Conservation (phyloP, 2,329 filamentous ascomycete genomes). For the Scortechinia acanthostroma region DNA sequence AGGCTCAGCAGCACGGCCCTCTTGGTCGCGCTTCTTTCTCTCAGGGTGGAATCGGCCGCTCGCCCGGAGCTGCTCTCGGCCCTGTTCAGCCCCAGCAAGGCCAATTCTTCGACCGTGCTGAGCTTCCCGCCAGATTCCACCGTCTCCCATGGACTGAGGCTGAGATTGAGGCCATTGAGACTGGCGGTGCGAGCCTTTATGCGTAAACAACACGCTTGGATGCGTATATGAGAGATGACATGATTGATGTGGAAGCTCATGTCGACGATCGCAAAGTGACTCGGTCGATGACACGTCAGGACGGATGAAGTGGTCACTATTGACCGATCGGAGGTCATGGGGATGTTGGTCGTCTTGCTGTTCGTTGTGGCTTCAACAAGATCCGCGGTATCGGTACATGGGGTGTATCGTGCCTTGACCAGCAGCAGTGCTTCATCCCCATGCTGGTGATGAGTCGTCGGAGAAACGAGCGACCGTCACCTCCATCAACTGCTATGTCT, state of each 20-base stretch:
- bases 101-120: conserved; percentile 75
- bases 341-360: too few relatives aligned
- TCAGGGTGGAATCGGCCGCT: conserved; percentile 43
- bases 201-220: conserved; percentile 26
- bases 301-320: conserved; percentile 1
- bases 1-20: conserved; percentile 51
- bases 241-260: neutral
- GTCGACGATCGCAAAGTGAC: too few relatives aligned
- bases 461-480: too few relatives aligned
- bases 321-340: neutral
- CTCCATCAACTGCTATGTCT: too few relatives aligned
- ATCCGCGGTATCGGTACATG: too few relatives aligned
- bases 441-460: too few relatives aligned
- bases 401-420: too few relatives aligned
- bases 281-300: too few relatives aligned
- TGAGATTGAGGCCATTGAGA: conserved; percentile 95
- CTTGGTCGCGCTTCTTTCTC: conserved; percentile 21
- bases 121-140: conserved; percentile 80
- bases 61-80: conserved; percentile 65
- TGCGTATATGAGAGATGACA: neutral
- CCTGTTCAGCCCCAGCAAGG: conserved; percentile 65
- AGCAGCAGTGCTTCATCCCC: too few relatives aligned
- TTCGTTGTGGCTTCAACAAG: too few relatives aligned
- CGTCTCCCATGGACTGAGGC: conserved; percentile 65
- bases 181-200: conserved; percentile 71